These are phyloP conservation scores for Sechiopsis laciniata DNA, from an alignment of 306 rosid genomes.

Conservation along the genomic window DNA sequence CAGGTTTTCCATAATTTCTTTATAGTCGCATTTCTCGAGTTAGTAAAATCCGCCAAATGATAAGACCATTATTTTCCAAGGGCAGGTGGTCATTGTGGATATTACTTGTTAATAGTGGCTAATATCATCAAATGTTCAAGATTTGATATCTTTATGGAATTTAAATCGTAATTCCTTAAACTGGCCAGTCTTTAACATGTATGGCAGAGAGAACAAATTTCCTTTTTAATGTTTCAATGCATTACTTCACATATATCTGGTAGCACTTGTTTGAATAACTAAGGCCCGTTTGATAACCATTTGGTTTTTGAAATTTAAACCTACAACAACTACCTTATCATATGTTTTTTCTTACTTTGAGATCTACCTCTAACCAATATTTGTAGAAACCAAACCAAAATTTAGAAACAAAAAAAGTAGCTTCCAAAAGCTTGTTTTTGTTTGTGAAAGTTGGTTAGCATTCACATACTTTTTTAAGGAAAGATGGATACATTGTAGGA, in stretches of 20 bases:
- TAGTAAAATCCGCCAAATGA: neutral
- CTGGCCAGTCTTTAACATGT: slow-evolving; percentile 6
- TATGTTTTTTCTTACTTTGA: too few species aligned
- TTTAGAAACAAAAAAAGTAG: too few species aligned
- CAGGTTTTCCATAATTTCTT: neutral
- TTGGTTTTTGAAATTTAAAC: too few species aligned
- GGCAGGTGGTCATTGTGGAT: neutral
- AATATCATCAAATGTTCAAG: slow-evolving; percentile 2
- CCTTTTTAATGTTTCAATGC: neutral
- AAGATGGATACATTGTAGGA: too few species aligned
- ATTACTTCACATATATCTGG: neutral
- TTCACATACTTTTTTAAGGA: too few species aligned
- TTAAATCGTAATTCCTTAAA: neutral
- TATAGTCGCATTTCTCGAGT: too few species aligned
- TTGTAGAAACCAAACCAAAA: too few species aligned
- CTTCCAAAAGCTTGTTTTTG: too few species aligned
- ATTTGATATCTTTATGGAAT: neutral
- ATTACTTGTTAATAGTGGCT: neutral
- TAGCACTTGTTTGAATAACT: neutral
- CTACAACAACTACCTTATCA: too few species aligned
- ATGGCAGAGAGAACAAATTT: neutral
- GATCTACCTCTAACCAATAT: too few species aligned
- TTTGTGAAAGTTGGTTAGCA: too few species aligned
- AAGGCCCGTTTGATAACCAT: too few species aligned
- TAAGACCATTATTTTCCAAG: neutral